These are phyloP conservation scores for Zasmidium cellare DNA, from an alignment of 2,329 filamentous ascomycete genomes.

Conservation along the genomic window DNA sequence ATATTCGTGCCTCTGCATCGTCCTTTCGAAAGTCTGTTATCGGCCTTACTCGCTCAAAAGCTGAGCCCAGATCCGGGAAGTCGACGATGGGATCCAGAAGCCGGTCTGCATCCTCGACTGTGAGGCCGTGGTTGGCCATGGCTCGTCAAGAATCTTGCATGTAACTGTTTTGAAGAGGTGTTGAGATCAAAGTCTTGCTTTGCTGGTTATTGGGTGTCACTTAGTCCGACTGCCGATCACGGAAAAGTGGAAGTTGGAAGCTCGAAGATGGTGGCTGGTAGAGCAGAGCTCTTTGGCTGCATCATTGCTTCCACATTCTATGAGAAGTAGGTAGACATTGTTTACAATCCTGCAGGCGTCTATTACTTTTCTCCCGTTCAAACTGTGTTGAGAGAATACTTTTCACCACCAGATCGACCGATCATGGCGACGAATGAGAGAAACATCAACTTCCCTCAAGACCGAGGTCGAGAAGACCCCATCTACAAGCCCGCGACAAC, in stretches of 20 bases:
- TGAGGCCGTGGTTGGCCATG: constrained; percentile 21
- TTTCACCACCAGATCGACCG: too few relatives aligned
- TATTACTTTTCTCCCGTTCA: too few relatives aligned
- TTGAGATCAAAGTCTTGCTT: not conserved
- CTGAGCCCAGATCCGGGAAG: constrained; percentile 14
- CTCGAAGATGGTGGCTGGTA: too few relatives aligned
- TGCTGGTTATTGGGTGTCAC: not conserved
- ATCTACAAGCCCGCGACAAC: constrained; percentile 36
- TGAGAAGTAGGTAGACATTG: too few relatives aligned
- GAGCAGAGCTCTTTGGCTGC: not conserved
- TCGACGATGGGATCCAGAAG: constrained; percentile 18
- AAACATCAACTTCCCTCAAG: constrained; percentile 2
- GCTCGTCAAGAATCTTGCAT: not conserved
- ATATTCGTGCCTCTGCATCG: constrained; percentile 30
- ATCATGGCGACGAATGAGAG: too few relatives aligned
- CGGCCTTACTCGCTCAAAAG: constrained; percentile 22
- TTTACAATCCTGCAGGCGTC: too few relatives aligned
- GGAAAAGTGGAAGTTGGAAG: not conserved
- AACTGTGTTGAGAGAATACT: too few relatives aligned
- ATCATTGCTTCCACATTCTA: too few relatives aligned
- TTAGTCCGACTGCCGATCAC: not conserved
- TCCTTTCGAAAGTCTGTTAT: constrained; percentile 36
- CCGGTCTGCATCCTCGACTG: constrained; percentile 19
- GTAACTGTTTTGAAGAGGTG: not conserved
- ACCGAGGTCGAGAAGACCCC: constrained; percentile 24